Evolutionary conservation across 768 basidiomycete genomes (phyloP).

Genomic region (Xanthoconium stramineum): DNA sequence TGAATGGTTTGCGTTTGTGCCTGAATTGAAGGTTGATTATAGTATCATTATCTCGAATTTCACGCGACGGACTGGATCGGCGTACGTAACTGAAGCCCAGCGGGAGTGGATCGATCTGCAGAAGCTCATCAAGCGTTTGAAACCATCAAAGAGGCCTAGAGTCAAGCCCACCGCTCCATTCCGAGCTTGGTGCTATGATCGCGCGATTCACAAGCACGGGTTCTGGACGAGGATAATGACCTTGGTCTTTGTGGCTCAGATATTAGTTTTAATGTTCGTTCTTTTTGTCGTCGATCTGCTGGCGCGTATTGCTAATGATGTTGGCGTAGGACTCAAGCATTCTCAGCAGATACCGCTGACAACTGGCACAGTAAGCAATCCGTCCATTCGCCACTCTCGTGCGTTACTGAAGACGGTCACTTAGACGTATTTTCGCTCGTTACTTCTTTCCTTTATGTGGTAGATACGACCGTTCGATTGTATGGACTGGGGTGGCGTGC

Average conservation of each 20-base stretch:
- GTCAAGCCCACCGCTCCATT: slow-evolving; percentile 49
- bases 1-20: not conserved
- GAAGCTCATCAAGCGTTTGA: slow-evolving; percentile 84
- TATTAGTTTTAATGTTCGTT: slow-evolving; percentile 75
- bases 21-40: slow-evolving; percentile 13
- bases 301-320: not conserved
- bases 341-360: slow-evolving; percentile 52
- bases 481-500: slow-evolving; percentile 81
- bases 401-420: slow-evolving; percentile 4
- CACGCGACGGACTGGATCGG: slow-evolving; percentile 79
- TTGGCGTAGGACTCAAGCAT: slow-evolving; percentile 71
- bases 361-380: slow-evolving; percentile 53
- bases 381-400: slow-evolving; percentile 1
- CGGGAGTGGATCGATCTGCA: slow-evolving; percentile 93
- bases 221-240: slow-evolving; percentile 88
- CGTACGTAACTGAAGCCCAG: slow-evolving; percentile 82
- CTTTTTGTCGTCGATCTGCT: not conserved
- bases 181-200: slow-evolving; percentile 86
- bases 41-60: slow-evolving; percentile 97
- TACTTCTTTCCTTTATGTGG: slow-evolving; percentile 65
- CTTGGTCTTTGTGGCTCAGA: slow-evolving; percentile 78
- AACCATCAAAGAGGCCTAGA: slow-evolving; percentile 79
- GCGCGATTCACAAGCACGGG: slow-evolving; percentile 87
- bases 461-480: slow-evolving; percentile 76
- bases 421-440: slow-evolving; percentile 75